Evolutionary conservation across 78 protist genomes (phyloP), one percentile per base, ranked within the genome.

Genomic region (Tieghemostelium lacteum): DNA sequence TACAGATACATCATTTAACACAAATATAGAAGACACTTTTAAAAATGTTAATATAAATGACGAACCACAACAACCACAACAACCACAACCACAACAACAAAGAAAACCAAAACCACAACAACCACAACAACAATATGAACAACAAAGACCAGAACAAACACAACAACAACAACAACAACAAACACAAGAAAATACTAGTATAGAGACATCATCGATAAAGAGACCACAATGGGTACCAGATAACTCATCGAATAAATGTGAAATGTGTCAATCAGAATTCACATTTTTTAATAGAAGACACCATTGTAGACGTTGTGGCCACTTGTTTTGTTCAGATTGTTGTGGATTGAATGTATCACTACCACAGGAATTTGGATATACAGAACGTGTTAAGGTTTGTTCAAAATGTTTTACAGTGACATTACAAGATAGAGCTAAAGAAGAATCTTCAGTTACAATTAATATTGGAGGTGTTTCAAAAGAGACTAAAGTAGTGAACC

Each of bases 241-340:
- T 40, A 67, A 67, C 33, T 67, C 55, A 6, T 55, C 71, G 19
- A 66, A 45, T 20, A 55, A 50, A 67, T 80, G 88, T 67, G 88
- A 80, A 57, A 65, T 66, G 76, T 80, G 88, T 67, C 19, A 52
- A 54, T 6, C 49, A 16, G 31, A n/a, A 7, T 80, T 80, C 28
- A 54, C 88, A 36, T 67, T 80, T 20, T 60, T 80, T 39, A 80
- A 80, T 57, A 80, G 88, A 67, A 80, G 88, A 80, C 88, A 80
- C 67, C 88, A 80, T 67, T 80, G 88, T 66, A 80, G 88, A 80
- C 29, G 88, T 36, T 80, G 88, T 67, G 88, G 88, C 52, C 88
- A 80, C 29, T 80, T 80, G 33, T 80, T 80, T 40, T 80, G 88
- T 80, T 75, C 62, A 54, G 66, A 65, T 12, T 80, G 88, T 80